These are phyloP conservation scores for Tuber borchii DNA, from an alignment of 495 filamentous ascomycete species.

Conservation along the genomic window DNA sequence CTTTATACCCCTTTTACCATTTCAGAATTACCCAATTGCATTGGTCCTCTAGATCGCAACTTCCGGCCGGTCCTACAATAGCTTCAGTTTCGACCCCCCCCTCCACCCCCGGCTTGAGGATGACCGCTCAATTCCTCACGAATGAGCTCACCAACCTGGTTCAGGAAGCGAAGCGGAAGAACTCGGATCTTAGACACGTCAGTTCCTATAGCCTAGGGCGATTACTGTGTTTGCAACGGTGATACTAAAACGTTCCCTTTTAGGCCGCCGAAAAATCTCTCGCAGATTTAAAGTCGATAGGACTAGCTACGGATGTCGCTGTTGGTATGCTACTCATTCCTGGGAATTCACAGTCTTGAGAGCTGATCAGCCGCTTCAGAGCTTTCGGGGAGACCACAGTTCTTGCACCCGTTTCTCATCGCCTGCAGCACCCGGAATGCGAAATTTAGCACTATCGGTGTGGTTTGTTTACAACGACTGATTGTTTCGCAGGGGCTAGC, in stretches of 20 bases:
- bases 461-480: slow-evolving; percentile 81
- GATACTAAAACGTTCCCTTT: slow-evolving; percentile 9
- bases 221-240: slow-evolving; percentile 14
- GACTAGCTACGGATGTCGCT: slow-evolving; percentile 74
- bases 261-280: slow-evolving; percentile 92
- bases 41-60: not conserved
- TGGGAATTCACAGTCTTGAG: slow-evolving; percentile 3
- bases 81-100: not conserved
- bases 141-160: slow-evolving; percentile 86
- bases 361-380: slow-evolving; percentile 51
- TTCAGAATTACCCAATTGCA: not conserved
- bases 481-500: slow-evolving; percentile 73
- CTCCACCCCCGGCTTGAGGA: slow-evolving; percentile 47
- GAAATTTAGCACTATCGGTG: slow-evolving; percentile 77
- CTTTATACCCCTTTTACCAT: not conserved
- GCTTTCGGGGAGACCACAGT: slow-evolving; percentile 69
- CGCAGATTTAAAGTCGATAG: slow-evolving; percentile 76
- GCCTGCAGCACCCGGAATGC: slow-evolving; percentile 83
- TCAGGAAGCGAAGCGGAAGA: slow-evolving; percentile 90
- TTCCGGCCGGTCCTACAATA: not conserved
- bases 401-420: slow-evolving; percentile 85
- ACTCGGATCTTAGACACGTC: slow-evolving; percentile 79
- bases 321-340: slow-evolving; percentile 56
- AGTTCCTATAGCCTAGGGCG: slow-evolving; percentile 27
- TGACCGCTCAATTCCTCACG: slow-evolving; percentile 88